phyloP scores from a whole-genome alignment of 164 flowering plant genomes.

The Piper longum region DNA sequence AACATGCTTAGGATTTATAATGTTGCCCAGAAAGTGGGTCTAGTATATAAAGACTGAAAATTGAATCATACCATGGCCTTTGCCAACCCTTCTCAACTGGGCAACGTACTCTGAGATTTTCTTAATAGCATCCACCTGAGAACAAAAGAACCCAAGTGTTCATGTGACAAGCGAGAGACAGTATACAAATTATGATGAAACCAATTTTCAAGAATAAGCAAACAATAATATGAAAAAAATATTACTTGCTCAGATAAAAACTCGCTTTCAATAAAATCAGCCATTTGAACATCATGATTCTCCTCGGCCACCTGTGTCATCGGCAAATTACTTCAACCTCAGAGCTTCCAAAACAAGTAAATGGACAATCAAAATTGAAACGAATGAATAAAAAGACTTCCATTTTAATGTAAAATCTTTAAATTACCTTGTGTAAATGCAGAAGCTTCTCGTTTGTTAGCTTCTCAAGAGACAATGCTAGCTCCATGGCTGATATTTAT shows the following conservation, averaged over 20 bases:
- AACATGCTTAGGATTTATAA: no score
- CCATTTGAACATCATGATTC: slow-evolving; percentile 54
- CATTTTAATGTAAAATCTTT: neutral
- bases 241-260: slow-evolving; percentile 69
- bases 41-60: no score
- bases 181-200: neutral
- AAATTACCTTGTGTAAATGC: slow-evolving; percentile 7
- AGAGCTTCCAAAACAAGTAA: no score
- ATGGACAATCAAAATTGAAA: neutral
- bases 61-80: slow-evolving; percentile 68
- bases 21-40: no score
- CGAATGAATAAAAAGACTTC: neutral
- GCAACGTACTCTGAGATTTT: slow-evolving; percentile 86
- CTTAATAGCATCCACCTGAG: slow-evolving; percentile 74
- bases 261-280: slow-evolving; percentile 68
- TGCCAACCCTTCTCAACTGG: slow-evolving; percentile 84
- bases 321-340: neutral
- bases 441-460: slow-evolving; percentile 11
- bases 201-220: neutral
- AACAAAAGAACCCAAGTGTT: neutral
- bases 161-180: neutral
- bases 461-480: slow-evolving; percentile 13
- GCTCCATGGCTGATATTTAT: slow-evolving; percentile 10
- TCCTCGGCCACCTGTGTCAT: slow-evolving; percentile 42
- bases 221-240: neutral